These are phyloP conservation scores for Malus hybrid DNA, from an alignment of 331 rosid genomes.

Conservation along the genomic window DNA sequence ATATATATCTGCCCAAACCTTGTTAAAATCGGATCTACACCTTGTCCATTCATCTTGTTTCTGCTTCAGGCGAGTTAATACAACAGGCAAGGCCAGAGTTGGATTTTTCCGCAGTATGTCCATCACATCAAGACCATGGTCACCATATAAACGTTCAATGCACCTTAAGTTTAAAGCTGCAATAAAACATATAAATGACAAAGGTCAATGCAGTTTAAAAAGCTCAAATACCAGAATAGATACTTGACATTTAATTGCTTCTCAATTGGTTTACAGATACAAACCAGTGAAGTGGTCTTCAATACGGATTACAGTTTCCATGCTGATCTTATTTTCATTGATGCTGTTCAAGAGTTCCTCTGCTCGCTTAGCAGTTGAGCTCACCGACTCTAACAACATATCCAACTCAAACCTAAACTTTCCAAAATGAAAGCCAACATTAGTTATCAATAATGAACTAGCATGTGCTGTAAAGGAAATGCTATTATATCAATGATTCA, in stretches of 20 bases:
- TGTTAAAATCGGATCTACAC: slow-evolving; percentile 76
- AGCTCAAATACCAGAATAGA: slow-evolving; percentile 6
- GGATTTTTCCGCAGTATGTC: slow-evolving; percentile 79
- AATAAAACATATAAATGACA: not conserved
- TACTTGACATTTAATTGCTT: not conserved
- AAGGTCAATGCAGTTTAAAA: slow-evolving; percentile 1
- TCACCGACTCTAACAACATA: slow-evolving; percentile 93
- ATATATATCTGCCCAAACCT: slow-evolving; percentile 91
- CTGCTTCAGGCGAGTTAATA: slow-evolving; percentile 74
- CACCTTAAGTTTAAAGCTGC: slow-evolving; percentile 76
- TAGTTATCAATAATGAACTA: not conserved
- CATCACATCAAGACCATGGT: slow-evolving; percentile 77
- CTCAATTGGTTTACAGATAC: slow-evolving; percentile 23
- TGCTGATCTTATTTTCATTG: slow-evolving; percentile 48
- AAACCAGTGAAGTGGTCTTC: slow-evolving; percentile 91
- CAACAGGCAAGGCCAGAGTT: slow-evolving; percentile 53
- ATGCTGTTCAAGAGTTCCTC: slow-evolving; percentile 72
- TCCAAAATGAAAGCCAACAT: slow-evolving; percentile 1
- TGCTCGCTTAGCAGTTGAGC: slow-evolving; percentile 74
- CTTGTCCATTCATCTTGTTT: slow-evolving; percentile 85
- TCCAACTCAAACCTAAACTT: slow-evolving; percentile 88
- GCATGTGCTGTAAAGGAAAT: not conserved
- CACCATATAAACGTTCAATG: slow-evolving; percentile 85
- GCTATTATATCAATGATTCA: not conserved
- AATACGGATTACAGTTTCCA: slow-evolving; percentile 47